Evolutionary conservation across 1,139 yeast genomes (phyloP).

Genomic region (Lodderomyces theae): DNA sequence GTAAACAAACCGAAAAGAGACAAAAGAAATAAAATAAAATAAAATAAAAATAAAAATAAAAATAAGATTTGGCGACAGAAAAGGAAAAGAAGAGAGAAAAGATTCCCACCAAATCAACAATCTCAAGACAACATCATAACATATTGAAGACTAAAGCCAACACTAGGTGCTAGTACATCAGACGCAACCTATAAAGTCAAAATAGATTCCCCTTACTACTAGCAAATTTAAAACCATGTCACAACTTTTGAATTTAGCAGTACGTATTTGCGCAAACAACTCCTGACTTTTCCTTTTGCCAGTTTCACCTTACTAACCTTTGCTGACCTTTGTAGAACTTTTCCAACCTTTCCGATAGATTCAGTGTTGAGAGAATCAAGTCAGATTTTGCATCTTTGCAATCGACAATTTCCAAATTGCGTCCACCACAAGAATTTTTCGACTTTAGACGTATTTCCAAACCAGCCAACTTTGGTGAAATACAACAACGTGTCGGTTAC

Average conservation of each 20-base stretch:
- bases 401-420: conserved; percentile 65
- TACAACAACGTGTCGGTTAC: conserved; percentile 83
- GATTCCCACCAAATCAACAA: no score
- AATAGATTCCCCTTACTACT: no score
- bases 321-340: conserved; percentile 10
- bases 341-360: conserved; percentile 39
- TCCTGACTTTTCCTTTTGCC: neutral
- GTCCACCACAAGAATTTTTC: conserved; percentile 91
- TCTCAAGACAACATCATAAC: no score
- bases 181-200: no score
- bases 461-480: conserved; percentile 85
- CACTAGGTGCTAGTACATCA: no score
- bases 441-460: conserved; percentile 86
- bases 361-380: conserved; percentile 52
- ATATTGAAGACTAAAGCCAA: no score
- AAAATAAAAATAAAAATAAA: no score
- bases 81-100: no score
- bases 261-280: conserved; percentile 2
- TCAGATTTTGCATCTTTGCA: conserved; percentile 46
- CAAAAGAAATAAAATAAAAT: no score
- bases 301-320: neutral
- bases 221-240: conserved; percentile 6
- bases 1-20: no score
- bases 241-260: conserved; percentile 9
- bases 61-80: no score